phyloP scores from a whole-genome alignment of 176 grass and related monocot species.

The Pharus latifolius region DNA sequence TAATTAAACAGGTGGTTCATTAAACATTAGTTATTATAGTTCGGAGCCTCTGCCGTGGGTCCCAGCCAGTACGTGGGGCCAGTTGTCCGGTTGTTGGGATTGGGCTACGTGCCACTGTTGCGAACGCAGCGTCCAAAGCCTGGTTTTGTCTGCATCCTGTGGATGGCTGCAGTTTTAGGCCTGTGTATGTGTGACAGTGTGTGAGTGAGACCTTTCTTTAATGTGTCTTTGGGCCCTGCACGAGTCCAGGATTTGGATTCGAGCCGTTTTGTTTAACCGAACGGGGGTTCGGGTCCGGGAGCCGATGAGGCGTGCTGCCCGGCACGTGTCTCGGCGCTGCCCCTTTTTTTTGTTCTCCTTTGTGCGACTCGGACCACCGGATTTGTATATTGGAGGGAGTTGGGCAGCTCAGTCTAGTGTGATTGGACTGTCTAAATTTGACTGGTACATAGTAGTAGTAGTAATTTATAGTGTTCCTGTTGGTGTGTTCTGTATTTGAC shows the following conservation, averaged over 20 bases:
- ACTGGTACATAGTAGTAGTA: no score
- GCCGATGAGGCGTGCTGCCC: not conserved
- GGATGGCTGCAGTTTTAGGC: no score
- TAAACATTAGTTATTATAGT: not conserved
- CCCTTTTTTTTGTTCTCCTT: not conserved
- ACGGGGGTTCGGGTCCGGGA: not conserved
- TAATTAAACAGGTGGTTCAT: not conserved
- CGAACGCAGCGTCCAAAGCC: not conserved
- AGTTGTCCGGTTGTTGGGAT: not conserved
- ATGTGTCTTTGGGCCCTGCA: no score
- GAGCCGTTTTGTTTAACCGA: no score
- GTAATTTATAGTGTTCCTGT: no score
- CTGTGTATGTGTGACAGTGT: no score
- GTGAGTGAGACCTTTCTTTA: no score
- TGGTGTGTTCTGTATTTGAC: no score
- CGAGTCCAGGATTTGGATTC: not conserved
- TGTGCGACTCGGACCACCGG: not conserved
- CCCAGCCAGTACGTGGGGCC: not conserved
- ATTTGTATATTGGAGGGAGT: no score
- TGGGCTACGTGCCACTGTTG: not conserved
- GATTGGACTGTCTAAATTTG: not conserved
- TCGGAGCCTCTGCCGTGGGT: no score
- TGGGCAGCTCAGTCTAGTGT: not conserved
- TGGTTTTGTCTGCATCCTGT: constrained; percentile 1
- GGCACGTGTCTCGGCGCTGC: not conserved